Conservation (phyloP, 164 flowering plant genomes). For the Chloranthus sessilifolius region DNA sequence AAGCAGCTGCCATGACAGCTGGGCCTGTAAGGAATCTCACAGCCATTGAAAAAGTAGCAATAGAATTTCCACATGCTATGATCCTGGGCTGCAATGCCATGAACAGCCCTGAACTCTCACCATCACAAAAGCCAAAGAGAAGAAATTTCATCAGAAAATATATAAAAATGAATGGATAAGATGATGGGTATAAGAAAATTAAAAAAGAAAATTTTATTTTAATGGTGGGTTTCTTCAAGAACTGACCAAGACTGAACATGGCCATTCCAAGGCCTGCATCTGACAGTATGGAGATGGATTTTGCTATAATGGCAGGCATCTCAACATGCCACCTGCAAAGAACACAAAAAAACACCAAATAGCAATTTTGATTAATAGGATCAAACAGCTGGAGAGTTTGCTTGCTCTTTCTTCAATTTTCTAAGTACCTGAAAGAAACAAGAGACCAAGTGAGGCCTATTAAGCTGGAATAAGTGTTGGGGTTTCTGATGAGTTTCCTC, state of each 20-base stretch:
- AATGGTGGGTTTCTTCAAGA: neutral
- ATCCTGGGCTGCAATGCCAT: slow-evolving; percentile 99
- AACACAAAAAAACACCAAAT: slow-evolving; percentile 7
- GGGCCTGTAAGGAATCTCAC: slow-evolving; percentile 96
- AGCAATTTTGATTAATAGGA: too few species aligned
- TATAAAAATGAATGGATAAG: slow-evolving; percentile 1
- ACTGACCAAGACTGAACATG: slow-evolving; percentile 92
- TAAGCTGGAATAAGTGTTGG: slow-evolving; percentile 91
- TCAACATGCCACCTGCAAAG: slow-evolving; percentile 65
- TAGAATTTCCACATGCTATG: slow-evolving; percentile 91
- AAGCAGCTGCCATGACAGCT: slow-evolving; percentile 97
- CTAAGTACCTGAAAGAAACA: slow-evolving; percentile 69
- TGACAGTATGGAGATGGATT: slow-evolving; percentile 87
- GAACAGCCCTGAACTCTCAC: slow-evolving; percentile 60
- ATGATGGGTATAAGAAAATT: neutral
- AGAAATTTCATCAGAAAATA: slow-evolving; percentile 4
- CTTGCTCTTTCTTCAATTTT: too few species aligned
- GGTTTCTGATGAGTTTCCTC: slow-evolving; percentile 89
- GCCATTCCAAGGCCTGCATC: slow-evolving; percentile 99
- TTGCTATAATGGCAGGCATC: slow-evolving; percentile 82
- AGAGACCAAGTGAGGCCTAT: slow-evolving; percentile 91
- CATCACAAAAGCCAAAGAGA: slow-evolving; percentile 15
- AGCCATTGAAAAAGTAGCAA: slow-evolving; percentile 82
- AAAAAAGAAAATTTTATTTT: neutral
- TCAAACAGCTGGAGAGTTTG: too few species aligned